Evolutionary conservation across 1,284 basidiomycete genomes (phyloP), one percentile per base, ranked within the genome.

Genomic region (Fomitopsis palustris): DNA sequence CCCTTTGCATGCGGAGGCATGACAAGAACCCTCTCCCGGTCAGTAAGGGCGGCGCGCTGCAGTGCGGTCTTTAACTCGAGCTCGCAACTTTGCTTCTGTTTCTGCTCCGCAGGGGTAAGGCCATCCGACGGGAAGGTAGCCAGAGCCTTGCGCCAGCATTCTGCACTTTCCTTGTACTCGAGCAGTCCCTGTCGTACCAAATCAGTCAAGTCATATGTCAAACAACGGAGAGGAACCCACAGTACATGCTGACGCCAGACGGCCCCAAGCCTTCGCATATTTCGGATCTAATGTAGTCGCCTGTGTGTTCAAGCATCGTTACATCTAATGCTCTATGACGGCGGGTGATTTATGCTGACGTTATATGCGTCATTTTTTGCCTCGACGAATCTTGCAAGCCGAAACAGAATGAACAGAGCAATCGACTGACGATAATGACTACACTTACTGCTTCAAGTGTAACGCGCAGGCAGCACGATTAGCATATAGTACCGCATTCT

Each of bases 391-490:
- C 45, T 51, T 38, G n/a, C n/a, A n/a, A n/a, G n/a, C 35, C 35
- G 35, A 37, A 37, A 37, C 55, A 6, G 19, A 16, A 31, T 25
- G 38, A 23, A 21, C 9, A 17, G 37, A 7, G 19, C 29, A 27
- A 2, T 54, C 10, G 35, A n/a, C 31, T 37, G 35, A 39, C 12
- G 33, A 7, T 14, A 33, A 17, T 31, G 25, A n/a, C 14, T n/a
- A 21, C 27, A 57, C 64, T 35, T 51, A 69, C 70, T 60, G 62
- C 27, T 59, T 58, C 41, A 68, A 37, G 4, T 59, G 61, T 8
- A 70, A 58, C 27, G 65, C 63, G 52, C 74, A 77, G 1, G 77
- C 75, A 7, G 73, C 70, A 16, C 77, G 67, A 60, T 78, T 78
- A 4, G 71, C 69, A 55, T 74, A 77, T 10, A 77, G 62, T 9